These are phyloP conservation scores for Leucocoprinus leucothites DNA, from an alignment of 768 basidiomycete species.

Conservation along the genomic window DNA sequence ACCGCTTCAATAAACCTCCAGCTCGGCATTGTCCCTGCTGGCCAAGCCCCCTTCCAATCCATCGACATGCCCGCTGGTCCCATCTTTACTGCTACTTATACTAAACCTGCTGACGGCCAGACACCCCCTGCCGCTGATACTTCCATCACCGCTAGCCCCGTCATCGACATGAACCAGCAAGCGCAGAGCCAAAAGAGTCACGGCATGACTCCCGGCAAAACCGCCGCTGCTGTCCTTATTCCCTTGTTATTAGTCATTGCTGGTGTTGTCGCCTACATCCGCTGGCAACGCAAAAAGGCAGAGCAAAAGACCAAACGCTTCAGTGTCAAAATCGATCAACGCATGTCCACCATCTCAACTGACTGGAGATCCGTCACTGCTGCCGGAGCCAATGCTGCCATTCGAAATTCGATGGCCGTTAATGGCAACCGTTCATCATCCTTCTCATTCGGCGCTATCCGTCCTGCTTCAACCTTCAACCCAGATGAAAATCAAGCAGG, in stretches of 20 bases:
- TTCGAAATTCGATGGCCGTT: slow-evolving; percentile 64
- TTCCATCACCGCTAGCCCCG: slow-evolving; percentile 33
- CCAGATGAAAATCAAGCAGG: slow-evolving; percentile 40
- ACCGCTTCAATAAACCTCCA: slow-evolving; percentile 49
- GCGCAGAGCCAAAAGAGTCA: slow-evolving; percentile 23
- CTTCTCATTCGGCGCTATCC: slow-evolving; percentile 59
- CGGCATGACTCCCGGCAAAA: slow-evolving; percentile 44
- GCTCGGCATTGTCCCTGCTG: slow-evolving; percentile 52
- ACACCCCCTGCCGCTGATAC: slow-evolving; percentile 34
- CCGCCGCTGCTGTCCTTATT: slow-evolving; percentile 66
- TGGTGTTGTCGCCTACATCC: slow-evolving; percentile 47
- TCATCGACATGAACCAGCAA: slow-evolving; percentile 32
- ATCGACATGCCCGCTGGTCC: slow-evolving; percentile 61
- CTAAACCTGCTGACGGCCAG: slow-evolving; percentile 33
- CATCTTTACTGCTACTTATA: slow-evolving; percentile 63
- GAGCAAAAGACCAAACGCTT: slow-evolving; percentile 55
- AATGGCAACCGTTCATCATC: slow-evolving; percentile 35
- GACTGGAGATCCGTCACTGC: slow-evolving; percentile 76
- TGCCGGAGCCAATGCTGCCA: slow-evolving; percentile 70
- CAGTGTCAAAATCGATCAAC: slow-evolving; percentile 68
- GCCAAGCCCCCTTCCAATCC: slow-evolving; percentile 44
- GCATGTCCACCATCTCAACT: slow-evolving; percentile 77
- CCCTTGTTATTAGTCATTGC: slow-evolving; percentile 54
- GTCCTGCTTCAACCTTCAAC: slow-evolving; percentile 44
- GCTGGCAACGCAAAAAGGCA: slow-evolving; percentile 44